Evolutionary conservation across 371 early-diverging fungal species (phyloP), one percentile per base, ranked within the genome.

Genomic region (Gilbertella persicaria): DNA sequence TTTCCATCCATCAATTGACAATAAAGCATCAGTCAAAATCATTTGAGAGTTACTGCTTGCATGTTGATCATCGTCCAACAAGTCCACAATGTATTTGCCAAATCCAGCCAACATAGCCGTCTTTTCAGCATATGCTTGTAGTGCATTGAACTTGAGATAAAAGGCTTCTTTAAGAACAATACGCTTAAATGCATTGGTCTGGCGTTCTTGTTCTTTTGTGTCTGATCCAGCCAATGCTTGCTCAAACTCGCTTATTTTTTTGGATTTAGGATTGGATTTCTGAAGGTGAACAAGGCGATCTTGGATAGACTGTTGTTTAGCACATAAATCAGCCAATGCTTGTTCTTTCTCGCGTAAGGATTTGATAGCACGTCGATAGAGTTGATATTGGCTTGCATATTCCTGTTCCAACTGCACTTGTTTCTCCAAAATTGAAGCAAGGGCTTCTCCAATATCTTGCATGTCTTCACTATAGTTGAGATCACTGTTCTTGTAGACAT

Each of bases 381-480:
- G 57, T 36, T 56, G 53, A 29, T 62, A 57, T 21, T 47, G 14
- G 2, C 44, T 57, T 33, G 62, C 52, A 45, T 60, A 73, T 25
- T 71, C 53, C n/a, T 53, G 53, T 20, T 71, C 75, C 2, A 71
- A 49, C 42, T 69, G 63, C 5, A 48, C 53, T 40, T 71, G 69
- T 38, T 71, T 71, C 19, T 71, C 53, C 33, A 75, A 42, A 33
- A 75, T 21, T 19, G 49, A 45, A 33, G 25, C 38, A 14, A 71
- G 57, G 16, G 63, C 60, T 25, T 46, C 57, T 8, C 71, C 69
- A 46, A 75, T 58, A 41, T 69, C 69, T 71, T 75, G 20, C n/a
- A 59, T 42, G 43, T 52, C 59, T 19, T 36, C 36, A 33, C 28
- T 38, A 14, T 51, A 53, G 17, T 54, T 17, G 14, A 46, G 56